Conservation (phyloP, 768 basidiomycete species). For the Saitozyma podzolica region DNA sequence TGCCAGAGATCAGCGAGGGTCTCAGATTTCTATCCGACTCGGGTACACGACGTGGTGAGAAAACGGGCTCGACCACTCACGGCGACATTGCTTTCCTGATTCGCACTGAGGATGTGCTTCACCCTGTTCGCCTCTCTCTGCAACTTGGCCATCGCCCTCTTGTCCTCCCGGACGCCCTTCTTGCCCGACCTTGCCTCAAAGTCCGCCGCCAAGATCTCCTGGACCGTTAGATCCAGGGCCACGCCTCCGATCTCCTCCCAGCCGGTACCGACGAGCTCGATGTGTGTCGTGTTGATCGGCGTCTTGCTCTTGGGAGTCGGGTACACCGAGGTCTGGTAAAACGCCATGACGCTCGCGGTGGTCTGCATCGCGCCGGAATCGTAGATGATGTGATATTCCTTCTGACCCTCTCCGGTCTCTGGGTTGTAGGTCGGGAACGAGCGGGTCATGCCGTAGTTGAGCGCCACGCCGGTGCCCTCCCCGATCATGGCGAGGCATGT, state of each 20-base stretch:
- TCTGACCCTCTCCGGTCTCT: conserved; percentile 56
- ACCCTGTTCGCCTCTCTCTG: conserved; percentile 91
- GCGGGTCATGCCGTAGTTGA: conserved; percentile 98
- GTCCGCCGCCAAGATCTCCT: conserved; percentile 72
- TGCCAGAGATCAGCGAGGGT: conserved; percentile 38
- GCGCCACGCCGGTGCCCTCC: conserved; percentile 78
- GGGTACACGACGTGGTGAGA: neutral
- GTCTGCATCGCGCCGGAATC: conserved; percentile 78
- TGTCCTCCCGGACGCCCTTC: conserved; percentile 67
- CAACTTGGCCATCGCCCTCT: conserved; percentile 84
- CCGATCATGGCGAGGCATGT: conserved; percentile 79
- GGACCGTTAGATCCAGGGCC: conserved; percentile 78
- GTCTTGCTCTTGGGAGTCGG: conserved; percentile 52
- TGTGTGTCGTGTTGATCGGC: conserved; percentile 61
- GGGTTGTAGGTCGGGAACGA: conserved; percentile 62
- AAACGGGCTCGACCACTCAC: conserved; percentile 56
- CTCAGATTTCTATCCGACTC: neutral
- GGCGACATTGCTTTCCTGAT: conserved; percentile 70
- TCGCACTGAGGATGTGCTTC: conserved; percentile 91
- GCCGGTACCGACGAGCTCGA: conserved; percentile 77
- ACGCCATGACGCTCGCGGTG: conserved; percentile 50
- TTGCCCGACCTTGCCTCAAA: conserved; percentile 62
- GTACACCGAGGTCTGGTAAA: conserved; percentile 45
- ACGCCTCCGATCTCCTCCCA: conserved; percentile 78
- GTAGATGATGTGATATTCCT: conserved; percentile 76